These are phyloP conservation scores for Dicorynia guianensis DNA, from an alignment of 306 rosid species.

Conservation along the genomic window DNA sequence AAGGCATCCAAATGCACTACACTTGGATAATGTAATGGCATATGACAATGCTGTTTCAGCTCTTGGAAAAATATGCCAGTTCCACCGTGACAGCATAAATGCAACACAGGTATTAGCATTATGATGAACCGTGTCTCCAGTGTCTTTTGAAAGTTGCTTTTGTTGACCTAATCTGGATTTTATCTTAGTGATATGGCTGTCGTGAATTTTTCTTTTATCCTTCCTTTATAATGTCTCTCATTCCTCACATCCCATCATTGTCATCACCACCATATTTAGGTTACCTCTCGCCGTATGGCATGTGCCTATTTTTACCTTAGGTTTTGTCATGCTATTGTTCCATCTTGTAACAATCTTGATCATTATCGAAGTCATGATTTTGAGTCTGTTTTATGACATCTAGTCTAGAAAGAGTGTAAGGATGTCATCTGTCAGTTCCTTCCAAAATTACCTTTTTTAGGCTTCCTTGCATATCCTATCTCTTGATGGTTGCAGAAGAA, in stretches of 20 bases:
- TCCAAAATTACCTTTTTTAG: neutral
- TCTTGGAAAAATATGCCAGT: conserved; percentile 89
- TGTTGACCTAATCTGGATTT: conserved; percentile 13
- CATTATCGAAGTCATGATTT: conserved; percentile 2
- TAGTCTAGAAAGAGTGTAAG: neutral
- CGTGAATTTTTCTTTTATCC: neutral
- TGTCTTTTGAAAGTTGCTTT: conserved; percentile 22
- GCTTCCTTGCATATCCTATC: neutral
- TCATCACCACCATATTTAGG: neutral
- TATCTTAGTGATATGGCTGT: neutral
- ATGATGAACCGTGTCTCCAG: conserved; percentile 7
- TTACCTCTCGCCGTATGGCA: neutral
- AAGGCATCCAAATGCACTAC: conserved; percentile 80
- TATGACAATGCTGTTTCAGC: conserved; percentile 98
- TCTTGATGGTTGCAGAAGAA: no score
- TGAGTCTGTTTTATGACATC: neutral
- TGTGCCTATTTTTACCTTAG: neutral
- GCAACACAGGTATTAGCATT: conserved; percentile 74
- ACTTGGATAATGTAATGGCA: conserved; percentile 86
- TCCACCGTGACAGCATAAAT: conserved; percentile 90
- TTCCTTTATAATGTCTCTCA: no score
- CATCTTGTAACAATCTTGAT: conserved; percentile 20
- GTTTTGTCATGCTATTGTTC: neutral
- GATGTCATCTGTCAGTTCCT: conserved; percentile 24
- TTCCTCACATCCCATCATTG: conserved; percentile 17